These are phyloP conservation scores for Lentinula detonsa DNA, from an alignment of 768 basidiomycete species.

Conservation along the genomic window DNA sequence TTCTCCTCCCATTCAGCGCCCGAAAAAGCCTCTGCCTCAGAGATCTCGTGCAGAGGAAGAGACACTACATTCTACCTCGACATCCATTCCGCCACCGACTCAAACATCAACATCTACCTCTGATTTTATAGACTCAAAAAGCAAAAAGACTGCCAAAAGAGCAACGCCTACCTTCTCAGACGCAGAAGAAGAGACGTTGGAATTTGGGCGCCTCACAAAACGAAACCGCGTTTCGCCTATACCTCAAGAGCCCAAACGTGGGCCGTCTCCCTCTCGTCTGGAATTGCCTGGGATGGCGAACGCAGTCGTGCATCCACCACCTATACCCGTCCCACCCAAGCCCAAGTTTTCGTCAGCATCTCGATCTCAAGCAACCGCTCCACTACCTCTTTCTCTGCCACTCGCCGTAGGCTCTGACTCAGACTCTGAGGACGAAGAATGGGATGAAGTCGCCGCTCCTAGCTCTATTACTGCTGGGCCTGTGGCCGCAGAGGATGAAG, in stretches of 20 bases:
- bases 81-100: constrained; percentile 21
- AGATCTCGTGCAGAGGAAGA: constrained; percentile 7
- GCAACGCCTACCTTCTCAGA: constrained; percentile 19
- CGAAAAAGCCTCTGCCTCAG: constrained; percentile 8
- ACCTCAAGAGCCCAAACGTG: constrained; percentile 25
- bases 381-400: constrained; percentile 16
- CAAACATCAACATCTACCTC: constrained; percentile 13
- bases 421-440: constrained; percentile 40
- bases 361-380: constrained; percentile 11
- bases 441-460: constrained; percentile 37
- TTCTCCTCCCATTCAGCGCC: constrained; percentile 13
- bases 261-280: constrained; percentile 16
- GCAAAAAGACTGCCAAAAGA: constrained; percentile 18
- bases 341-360: background rate
- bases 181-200: constrained; percentile 41
- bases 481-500: constrained; percentile 7
- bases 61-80: constrained; percentile 16
- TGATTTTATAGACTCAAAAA: constrained; percentile 9
- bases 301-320: constrained; percentile 11
- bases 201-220: constrained; percentile 38
- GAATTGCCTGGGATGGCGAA: constrained; percentile 12
- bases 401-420: constrained; percentile 17
- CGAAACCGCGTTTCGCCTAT: constrained; percentile 21
- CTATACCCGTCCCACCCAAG: constrained; percentile 7
- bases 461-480: constrained; percentile 14